Percentiles rank a stretch among this genome's conserved stretches.
These are phyloP conservation scores for Xylaria curta DNA, from an alignment of 495 filamentous ascomycete genomes.

Conservation along the genomic window DNA sequence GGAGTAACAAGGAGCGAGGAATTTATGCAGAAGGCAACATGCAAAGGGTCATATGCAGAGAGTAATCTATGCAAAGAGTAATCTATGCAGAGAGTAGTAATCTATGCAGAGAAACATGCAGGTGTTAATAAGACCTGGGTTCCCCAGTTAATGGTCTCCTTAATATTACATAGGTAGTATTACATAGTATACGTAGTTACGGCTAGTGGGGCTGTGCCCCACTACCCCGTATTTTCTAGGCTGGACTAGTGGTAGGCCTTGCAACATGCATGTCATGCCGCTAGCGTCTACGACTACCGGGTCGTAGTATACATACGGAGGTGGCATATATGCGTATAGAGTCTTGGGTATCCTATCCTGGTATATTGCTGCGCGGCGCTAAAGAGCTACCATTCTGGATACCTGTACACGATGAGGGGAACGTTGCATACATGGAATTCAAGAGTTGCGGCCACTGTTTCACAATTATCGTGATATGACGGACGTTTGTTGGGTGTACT, in stretches of 20 bases:
- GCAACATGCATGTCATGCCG: too few relatives aligned
- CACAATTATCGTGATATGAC: not conserved
- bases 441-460: not conserved
- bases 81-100: not conserved
- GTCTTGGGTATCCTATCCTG: too few relatives aligned
- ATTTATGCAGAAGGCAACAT: not conserved
- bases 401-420: not conserved
- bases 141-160: not conserved
- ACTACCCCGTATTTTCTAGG: too few relatives aligned
- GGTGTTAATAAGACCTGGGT: not conserved
- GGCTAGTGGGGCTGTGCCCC: too few relatives aligned
- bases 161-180: not conserved
- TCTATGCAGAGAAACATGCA: not conserved
- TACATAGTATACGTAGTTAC: too few relatives aligned
- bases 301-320: too few relatives aligned
- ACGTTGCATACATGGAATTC: not conserved
- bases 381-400: too few relatives aligned
- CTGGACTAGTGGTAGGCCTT: too few relatives aligned
- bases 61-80: not conserved
- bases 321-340: too few relatives aligned
- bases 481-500: not conserved
- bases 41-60: not conserved
- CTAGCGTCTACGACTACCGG: too few relatives aligned
- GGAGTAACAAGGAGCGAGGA: not conserved
- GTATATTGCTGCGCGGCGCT: too few relatives aligned